Evolutionary conservation across 768 basidiomycete genomes (phyloP).

Genomic region (Rhodotorula babjevae): DNA sequence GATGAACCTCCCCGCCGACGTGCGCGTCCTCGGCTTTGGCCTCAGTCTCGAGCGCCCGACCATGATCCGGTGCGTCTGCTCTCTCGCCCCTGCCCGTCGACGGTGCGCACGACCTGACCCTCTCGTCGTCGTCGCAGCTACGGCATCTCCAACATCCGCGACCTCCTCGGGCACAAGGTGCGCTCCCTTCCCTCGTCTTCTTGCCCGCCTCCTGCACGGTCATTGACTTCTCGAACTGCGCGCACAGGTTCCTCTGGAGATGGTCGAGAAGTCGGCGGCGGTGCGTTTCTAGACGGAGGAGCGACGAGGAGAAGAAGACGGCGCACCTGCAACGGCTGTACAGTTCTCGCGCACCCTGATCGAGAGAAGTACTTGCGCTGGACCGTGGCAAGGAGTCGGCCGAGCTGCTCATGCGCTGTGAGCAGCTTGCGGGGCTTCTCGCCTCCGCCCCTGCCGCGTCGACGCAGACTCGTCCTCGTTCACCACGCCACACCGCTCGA

Average conservation of each 20-base stretch:
- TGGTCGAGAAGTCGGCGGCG: slow-evolving; percentile 41
- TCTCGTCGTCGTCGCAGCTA: slow-evolving; percentile 57
- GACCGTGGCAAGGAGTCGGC: not conserved
- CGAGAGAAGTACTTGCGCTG: too few relatives aligned
- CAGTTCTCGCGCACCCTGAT: not conserved
- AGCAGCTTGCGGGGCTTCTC: too few relatives aligned
- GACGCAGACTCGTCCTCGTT: too few relatives aligned
- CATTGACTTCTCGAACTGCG: not conserved
- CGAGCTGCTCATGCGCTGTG: not conserved
- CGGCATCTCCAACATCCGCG: slow-evolving; percentile 94
- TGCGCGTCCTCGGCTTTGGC: slow-evolving; percentile 96
- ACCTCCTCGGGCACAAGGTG: slow-evolving; percentile 93
- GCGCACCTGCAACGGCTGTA: not conserved
- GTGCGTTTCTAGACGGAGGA: slow-evolving; percentile 40
- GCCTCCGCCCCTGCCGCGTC: too few relatives aligned
- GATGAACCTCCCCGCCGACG: slow-evolving; percentile 95
- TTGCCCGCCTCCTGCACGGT: too few relatives aligned
- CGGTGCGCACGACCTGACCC: not conserved
- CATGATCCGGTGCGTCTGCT: slow-evolving; percentile 78
- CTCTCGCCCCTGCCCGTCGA: not conserved
- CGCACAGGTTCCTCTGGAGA: slow-evolving; percentile 39
- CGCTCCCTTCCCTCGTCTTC: slow-evolving; percentile 44
- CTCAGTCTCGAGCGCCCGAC: slow-evolving; percentile 90
- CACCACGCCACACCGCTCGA: too few relatives aligned
- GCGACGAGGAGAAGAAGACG: not conserved